Evolutionary conservation across 495 filamentous ascomycete species (phyloP), one percentile per base, ranked within the genome.

Genomic region (Xylaria longipes): DNA sequence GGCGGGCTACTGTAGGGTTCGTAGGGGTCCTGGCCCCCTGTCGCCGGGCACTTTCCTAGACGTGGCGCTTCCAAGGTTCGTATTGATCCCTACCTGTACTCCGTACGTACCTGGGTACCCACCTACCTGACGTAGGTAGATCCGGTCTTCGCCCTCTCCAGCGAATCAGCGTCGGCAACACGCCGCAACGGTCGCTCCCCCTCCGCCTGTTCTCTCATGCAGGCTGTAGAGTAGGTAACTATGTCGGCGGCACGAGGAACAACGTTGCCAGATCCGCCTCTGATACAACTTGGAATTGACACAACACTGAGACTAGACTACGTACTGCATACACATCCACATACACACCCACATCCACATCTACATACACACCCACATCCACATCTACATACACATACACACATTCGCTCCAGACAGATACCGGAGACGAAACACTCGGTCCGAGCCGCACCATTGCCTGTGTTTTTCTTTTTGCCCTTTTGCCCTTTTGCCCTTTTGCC

Each of bases 61-160:
- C 41, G 37, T 45, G 50, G 65, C 65, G 65, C 65, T 68, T n/a
- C n/a, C n/a, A n/a, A n/a, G n/a, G n/a, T n/a, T 68, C 65, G 65
- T 68, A 68, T 68, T 57, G 50, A 31, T 33, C 27, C 46, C n/a
- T 12, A 9, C 41, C 41, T 5, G 15, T 20, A 46, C 17, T 46
- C 5, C 14, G 43, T 20, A 20, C 43, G 15, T 46, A 20, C 43
- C n/a, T n/a, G n/a, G n/a, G n/a, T n/a, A n/a, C n/a, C n/a, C n/a
- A n/a, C n/a, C 41, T 35, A 14, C 60, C 6, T 5, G 4, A 46
- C 17, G 46, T 35, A 33, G 0, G 29, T 20, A 35, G 56, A 33
- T 48, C 62, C 35, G 48, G 5, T 41, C 29, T 25, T 68, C 52
- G 17, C 50, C n/a, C 48, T 5, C n/a, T 27, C 52, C 15, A 45